Conservation (phyloP, 164 flowering plant genomes). For the Nymphaea thermarum region DNA sequence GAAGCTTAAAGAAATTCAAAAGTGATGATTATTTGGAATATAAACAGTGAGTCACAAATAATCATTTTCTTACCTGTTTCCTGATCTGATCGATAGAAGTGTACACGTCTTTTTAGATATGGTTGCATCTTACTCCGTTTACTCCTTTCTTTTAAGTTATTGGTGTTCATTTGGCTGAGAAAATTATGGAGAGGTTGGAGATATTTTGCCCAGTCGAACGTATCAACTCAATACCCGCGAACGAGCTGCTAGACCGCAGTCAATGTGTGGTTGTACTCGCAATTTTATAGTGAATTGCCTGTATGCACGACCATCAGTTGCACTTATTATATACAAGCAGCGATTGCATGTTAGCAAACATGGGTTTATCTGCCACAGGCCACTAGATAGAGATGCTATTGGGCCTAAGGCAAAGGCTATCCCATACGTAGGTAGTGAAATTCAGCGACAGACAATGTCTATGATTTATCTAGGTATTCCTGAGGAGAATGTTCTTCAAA, state of each 20-base stretch:
- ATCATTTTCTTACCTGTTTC: not conserved
- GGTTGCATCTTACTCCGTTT: not conserved
- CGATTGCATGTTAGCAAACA: slow-evolving; percentile 85
- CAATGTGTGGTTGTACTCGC: slow-evolving; percentile 94
- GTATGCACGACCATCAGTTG: slow-evolving; percentile 81
- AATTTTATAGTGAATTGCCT: slow-evolving; percentile 84
- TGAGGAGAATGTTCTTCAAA: slow-evolving; percentile 80
- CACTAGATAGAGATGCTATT: slow-evolving; percentile 91
- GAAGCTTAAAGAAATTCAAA: slow-evolving; percentile 70
- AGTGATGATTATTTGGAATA: slow-evolving; percentile 81
- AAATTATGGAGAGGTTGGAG: slow-evolving; percentile 93
- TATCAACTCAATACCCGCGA: slow-evolving; percentile 91
- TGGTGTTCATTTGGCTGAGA: slow-evolving; percentile 99
- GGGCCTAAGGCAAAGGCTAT: slow-evolving; percentile 91
- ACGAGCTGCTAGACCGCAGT: slow-evolving; percentile 96
- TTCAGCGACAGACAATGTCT: slow-evolving; percentile 95
- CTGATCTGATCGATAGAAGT: too few relatives aligned
- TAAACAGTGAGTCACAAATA: slow-evolving; percentile 41
- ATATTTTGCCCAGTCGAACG: slow-evolving; percentile 71
- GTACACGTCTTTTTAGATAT: too few relatives aligned
- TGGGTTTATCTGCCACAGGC: slow-evolving; percentile 93
- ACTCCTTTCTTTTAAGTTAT: slow-evolving; percentile 37
- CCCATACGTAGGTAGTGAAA: slow-evolving; percentile 75
- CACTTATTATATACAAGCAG: slow-evolving; percentile 71
- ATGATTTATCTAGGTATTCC: slow-evolving; percentile 94